Percentiles rank a stretch among this genome's conserved stretches.
These are phyloP conservation scores for Pyrus hybrid DNA, from an alignment of 331 rosid species.

Conservation along the genomic window DNA sequence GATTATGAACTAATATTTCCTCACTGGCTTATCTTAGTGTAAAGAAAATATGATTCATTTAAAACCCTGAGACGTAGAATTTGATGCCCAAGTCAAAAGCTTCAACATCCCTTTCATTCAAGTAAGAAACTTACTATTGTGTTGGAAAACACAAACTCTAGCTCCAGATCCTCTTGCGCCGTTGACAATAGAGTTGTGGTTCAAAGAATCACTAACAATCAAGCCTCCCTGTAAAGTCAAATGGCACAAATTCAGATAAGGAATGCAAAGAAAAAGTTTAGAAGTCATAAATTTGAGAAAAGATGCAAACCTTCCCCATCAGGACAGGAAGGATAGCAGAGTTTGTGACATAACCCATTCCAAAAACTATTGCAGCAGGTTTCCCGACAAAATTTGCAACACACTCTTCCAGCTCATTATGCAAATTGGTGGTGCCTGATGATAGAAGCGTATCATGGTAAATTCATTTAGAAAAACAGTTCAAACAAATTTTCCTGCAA, in stretches of 20 bases:
- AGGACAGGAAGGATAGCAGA: slow-evolving; percentile 73
- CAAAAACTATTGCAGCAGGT: slow-evolving; percentile 74
- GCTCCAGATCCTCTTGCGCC: slow-evolving; percentile 56
- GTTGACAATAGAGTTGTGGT: slow-evolving; percentile 52
- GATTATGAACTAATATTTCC: not conserved
- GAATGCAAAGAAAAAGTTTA: not conserved
- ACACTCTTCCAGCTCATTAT: slow-evolving; percentile 47
- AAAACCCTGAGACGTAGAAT: not conserved
- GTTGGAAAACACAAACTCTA: slow-evolving; percentile 46
- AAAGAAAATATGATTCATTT: not conserved
- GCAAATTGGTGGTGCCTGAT: slow-evolving; percentile 58
- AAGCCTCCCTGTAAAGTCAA: slow-evolving; percentile 31
- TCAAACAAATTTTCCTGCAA: slow-evolving; percentile 1
- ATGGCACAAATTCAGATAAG: not conserved
- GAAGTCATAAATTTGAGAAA: not conserved
- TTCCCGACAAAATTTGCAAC: slow-evolving; percentile 61
- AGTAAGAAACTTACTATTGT: no score
- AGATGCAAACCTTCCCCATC: slow-evolving; percentile 51
- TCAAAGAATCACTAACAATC: slow-evolving; percentile 49
- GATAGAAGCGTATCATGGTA: not conserved
- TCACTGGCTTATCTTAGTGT: not conserved
- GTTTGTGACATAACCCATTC: slow-evolving; percentile 85
- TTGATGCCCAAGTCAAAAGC: not conserved
- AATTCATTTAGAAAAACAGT: not conserved
- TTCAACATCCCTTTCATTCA: not conserved